Percentiles rank a stretch among this genome's conserved stretches.
Conservation (phyloP, 108 stramenopile species). For the Nannochloropsis gaditana region DNA sequence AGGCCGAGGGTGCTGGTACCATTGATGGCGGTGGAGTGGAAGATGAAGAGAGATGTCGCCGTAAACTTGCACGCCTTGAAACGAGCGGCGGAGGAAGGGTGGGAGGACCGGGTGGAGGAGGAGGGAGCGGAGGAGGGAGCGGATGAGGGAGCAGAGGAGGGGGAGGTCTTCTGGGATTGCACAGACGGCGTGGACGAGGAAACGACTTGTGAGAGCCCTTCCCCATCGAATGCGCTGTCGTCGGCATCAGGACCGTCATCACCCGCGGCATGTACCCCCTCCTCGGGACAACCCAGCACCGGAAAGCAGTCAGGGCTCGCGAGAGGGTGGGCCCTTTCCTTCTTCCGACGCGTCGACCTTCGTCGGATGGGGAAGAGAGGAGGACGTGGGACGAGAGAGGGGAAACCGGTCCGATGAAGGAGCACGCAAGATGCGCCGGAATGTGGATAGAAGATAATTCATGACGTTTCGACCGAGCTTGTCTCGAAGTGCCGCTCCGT, state of each 20-base stretch:
- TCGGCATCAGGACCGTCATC: no score
- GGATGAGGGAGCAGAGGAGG: neutral
- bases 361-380: neutral
- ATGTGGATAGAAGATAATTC: no score
- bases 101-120: neutral
- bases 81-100: neutral
- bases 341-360: slow-evolving; percentile 6
- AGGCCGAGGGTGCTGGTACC: neutral
- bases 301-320: no score
- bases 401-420: neutral
- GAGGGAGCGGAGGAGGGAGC: slow-evolving; percentile 6
- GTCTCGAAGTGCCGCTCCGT: no score
- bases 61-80: neutral
- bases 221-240: no score
- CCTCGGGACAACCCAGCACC: no score
- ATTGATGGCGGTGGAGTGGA: neutral
- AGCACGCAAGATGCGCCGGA: no score
- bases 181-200: neutral
- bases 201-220: no score
- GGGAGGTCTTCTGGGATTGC: neutral
- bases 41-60: neutral
- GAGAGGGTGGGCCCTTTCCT: neutral
- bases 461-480: no score
- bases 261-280: no score
- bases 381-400: neutral